Evolutionary conservation across 768 basidiomycete genomes (phyloP), one percentile per base, ranked within the genome.

Genomic region (Naganishia friedmannii): DNA sequence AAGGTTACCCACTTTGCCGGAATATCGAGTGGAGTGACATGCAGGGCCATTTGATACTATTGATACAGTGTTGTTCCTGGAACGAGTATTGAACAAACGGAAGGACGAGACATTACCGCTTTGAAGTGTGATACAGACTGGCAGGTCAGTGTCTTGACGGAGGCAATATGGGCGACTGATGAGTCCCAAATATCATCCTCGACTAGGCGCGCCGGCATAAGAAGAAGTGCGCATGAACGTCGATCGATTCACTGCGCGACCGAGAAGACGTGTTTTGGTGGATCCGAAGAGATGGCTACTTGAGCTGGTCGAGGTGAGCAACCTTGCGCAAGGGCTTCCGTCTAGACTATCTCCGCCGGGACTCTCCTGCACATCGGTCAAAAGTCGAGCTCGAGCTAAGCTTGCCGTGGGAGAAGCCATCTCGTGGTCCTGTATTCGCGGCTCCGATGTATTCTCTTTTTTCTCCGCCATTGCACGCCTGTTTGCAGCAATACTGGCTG

Each of bases 271-370:
- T n/a, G 60, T 63, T 46, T 63, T 63, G 3, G 60, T 63, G 3
- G 60, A 63, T 39, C 60, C 60, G 15, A 63, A 63, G 5, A 63
- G 28, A 13, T 21, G 37, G 12, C 60, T 34, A 45, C 60, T 29
- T 17, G 60, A 63, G 39, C 42, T 63, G 60, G 34, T 63, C 37
- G 60, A 63, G 8, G 37, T 23, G 73, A 74, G 37, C 65, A 74
- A 70, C 45, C 79, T 88, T 2, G 91, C 91, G 82, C 92, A 95
- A 5, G 92, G 92, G 75, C 91, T 93, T 75, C 90, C 91, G 17
- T 90, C 91, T 53, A 91, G 80, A 74, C 90, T 89, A 53, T 88
- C 89, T 68, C 90, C 90, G 48, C 69, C 69, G 5, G 91, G 90
- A 34, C 85, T 85, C 37, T 88, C 87, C 42, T 26, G 39, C n/a